phyloP scores from a whole-genome alignment of 2,329 filamentous ascomycete species.

The Dactylellina parvicollis region DNA sequence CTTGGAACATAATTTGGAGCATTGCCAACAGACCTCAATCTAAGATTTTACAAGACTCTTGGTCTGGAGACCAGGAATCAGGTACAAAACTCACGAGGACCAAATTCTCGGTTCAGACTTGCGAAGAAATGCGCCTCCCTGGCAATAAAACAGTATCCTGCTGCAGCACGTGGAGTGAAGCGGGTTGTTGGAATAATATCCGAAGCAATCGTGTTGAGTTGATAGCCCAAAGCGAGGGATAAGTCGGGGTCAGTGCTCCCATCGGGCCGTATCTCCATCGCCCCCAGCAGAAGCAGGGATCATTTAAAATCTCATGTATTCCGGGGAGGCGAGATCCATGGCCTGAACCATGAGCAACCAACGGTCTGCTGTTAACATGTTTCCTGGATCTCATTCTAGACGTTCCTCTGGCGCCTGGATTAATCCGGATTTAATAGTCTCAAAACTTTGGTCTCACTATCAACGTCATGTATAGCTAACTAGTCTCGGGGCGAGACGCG shows the following conservation, averaged over 20 bases:
- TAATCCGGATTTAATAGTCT: too few relatives aligned
- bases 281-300: not conserved
- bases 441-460: too few relatives aligned
- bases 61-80: conserved; percentile 11
- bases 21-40: too few relatives aligned
- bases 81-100: conserved; percentile 2
- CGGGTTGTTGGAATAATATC: conserved; percentile 52
- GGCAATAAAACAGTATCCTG: conserved; percentile 1
- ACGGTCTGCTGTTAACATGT: not conserved
- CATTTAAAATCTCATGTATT: not conserved
- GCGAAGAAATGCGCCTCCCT: not conserved
- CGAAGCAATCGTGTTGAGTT: conserved; percentile 33
- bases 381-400: not conserved
- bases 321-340: not conserved
- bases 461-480: too few relatives aligned
- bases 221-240: conserved; percentile 10
- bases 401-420: not conserved
- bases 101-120: conserved; percentile 34
- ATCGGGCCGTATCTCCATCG: conserved; percentile 49
- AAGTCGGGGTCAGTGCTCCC: conserved; percentile 19
- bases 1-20: too few relatives aligned
- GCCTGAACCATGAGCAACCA: not conserved
- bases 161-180: conserved; percentile 17
- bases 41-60: not conserved
- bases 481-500: too few relatives aligned